Evolutionary conservation across 768 basidiomycete species (phyloP).

Genomic region (Phaeotremella fagi): DNA sequence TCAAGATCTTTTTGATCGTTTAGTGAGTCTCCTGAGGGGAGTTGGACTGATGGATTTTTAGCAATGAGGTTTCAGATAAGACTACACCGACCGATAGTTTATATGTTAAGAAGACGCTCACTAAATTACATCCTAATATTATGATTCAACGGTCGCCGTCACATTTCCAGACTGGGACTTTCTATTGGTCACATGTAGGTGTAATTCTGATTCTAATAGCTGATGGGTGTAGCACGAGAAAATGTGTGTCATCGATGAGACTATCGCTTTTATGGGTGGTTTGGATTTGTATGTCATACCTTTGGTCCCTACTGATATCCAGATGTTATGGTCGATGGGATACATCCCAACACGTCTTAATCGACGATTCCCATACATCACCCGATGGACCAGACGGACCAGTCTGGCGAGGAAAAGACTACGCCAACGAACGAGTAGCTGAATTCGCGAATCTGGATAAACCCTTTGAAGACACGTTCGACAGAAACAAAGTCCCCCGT

Average conservation of each 20-base stretch:
- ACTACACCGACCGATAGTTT: constrained; percentile 93
- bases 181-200: constrained; percentile 96
- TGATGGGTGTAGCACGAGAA: constrained; percentile 80
- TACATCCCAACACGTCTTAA: constrained; percentile 83
- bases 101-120: constrained; percentile 82
- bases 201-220: neutral
- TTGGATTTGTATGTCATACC: constrained; percentile 70
- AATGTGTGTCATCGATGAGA: constrained; percentile 91
- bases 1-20: constrained; percentile 90
- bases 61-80: constrained; percentile 89
- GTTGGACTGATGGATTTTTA: constrained; percentile 43
- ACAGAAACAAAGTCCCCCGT: constrained; percentile 76
- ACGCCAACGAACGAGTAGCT: constrained; percentile 77
- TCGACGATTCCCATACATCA: constrained; percentile 65
- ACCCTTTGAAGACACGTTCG: constrained; percentile 92
- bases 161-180: constrained; percentile 94
- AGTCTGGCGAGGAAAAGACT: constrained; percentile 96
- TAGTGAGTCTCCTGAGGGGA: constrained; percentile 59
- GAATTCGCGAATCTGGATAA: constrained; percentile 85
- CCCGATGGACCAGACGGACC: constrained; percentile 57
- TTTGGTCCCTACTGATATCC: neutral
- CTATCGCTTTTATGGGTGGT: constrained; percentile 97
- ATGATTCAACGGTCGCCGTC: constrained; percentile 96
- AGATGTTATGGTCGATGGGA: constrained; percentile 65
- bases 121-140: constrained; percentile 79